Percentiles rank a stretch among this genome's conserved stretches.
Evolutionary conservation across 2,329 filamentous ascomycete species (phyloP).

Genomic region (Pezicula rhizophila): DNA sequence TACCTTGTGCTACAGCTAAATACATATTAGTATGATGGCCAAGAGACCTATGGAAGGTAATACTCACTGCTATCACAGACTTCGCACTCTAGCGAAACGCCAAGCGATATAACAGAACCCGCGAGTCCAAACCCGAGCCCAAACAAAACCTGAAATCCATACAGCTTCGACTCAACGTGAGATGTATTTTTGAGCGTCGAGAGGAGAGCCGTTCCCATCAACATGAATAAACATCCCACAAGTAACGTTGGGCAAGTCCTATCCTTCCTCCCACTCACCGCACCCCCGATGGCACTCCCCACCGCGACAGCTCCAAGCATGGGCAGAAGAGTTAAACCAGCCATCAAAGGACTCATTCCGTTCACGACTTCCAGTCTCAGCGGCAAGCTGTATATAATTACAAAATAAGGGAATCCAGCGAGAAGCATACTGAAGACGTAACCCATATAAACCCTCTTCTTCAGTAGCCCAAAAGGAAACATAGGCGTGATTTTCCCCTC

Average conservation of each 20-base stretch:
- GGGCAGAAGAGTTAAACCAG: constrained; percentile 52
- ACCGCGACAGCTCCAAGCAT: constrained; percentile 51
- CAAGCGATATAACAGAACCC: constrained; percentile 33
- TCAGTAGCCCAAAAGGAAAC: constrained; percentile 16
- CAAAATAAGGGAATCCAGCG: constrained; percentile 51
- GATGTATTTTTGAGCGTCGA: constrained; percentile 26
- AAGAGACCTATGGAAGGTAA: neutral
- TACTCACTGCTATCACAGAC: constrained; percentile 29
- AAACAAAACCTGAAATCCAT: constrained; percentile 50
- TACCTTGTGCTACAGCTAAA: constrained; percentile 49
- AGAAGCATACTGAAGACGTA: constrained; percentile 42
- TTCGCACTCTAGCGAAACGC: constrained; percentile 47
- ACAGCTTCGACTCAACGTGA: constrained; percentile 22
- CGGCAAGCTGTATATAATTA: constrained; percentile 52
- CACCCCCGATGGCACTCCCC: constrained; percentile 49
- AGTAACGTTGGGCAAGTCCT: constrained; percentile 47
- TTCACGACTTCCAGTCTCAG: constrained; percentile 57
- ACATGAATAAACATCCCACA: constrained; percentile 42
- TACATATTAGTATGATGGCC: neutral
- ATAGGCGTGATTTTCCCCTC: constrained; percentile 11
- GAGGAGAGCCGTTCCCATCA: constrained; percentile 46
- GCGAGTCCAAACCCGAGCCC: constrained; percentile 52
- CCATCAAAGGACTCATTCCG: constrained; percentile 43
- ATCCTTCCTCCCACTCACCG: constrained; percentile 47
- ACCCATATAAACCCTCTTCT: constrained; percentile 12